Conservation (phyloP, 176 grass and related monocot species). For the Puccinellia tenuiflora region DNA sequence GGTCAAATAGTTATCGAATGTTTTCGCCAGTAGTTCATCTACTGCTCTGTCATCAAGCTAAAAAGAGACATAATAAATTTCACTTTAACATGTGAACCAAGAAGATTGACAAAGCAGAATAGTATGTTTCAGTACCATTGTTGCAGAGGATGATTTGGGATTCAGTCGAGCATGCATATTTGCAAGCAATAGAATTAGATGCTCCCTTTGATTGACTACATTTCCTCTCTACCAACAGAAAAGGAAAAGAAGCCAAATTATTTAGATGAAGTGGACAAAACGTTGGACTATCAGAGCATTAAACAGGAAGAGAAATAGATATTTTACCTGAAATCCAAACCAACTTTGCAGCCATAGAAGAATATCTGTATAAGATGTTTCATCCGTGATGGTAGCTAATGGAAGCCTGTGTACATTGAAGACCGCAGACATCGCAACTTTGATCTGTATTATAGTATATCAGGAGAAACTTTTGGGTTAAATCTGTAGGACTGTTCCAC, state of each 20-base stretch:
- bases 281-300: neutral
- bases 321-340: conserved; percentile 87
- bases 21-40: conserved; percentile 69
- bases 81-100: neutral
- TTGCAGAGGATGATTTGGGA: conserved; percentile 51
- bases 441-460: conserved; percentile 41
- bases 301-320: neutral
- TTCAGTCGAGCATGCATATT: conserved; percentile 70
- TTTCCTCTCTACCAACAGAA: conserved; percentile 63
- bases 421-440: conserved; percentile 59
- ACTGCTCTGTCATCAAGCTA: conserved; percentile 91
- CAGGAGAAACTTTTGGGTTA: too few species aligned
- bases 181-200: conserved; percentile 86
- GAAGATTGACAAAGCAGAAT: conserved; percentile 23
- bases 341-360: conserved; percentile 69
- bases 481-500: too few species aligned
- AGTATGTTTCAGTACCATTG: conserved; percentile 40
- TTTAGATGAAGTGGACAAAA: neutral
- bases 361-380: conserved; percentile 46
- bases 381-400: conserved; percentile 38
- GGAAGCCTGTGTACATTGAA: conserved; percentile 63
- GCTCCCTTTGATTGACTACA: conserved; percentile 80
- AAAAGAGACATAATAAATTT: conserved; percentile 7
- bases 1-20: conserved; percentile 79
- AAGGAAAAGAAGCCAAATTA: conserved; percentile 8